Base-by-base conservation (phyloP, 164 flowering plant genomes). In the Piper longum region DNA sequence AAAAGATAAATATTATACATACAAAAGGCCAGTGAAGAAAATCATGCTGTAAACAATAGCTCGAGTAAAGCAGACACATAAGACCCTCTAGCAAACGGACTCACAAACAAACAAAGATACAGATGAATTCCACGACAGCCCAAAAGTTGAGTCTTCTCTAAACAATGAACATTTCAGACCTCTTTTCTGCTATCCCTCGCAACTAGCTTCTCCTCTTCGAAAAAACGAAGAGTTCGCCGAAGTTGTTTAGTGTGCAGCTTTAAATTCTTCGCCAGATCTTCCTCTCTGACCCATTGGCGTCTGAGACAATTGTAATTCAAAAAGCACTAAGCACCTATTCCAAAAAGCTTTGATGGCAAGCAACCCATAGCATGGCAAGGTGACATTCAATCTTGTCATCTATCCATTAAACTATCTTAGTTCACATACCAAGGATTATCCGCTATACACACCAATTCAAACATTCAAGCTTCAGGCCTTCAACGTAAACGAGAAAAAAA, bases 271-370 rank as follows among this genome's bases (percentile, higher is more conserved):
- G 96, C 96, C 67, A 95, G 77, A 75, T 95, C 97, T 72, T 95
- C 97, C 78, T 95, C 97, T 73, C 92, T 83, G 45, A 88, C 95
- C 99, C 99, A 95, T 72, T 91, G 97, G 54, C 96, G 85, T 72
- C 97, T 93, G 71, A 40, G 44, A 75, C 36, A 4, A 63, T 3
- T 19, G 48, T 42, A 61, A 60, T 8, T n/a, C 17, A 61, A 64
- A 16, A 65, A 55, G 16, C 62, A 51, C 48, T 45, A 70, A 43
- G 14, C 26, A 48, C 3, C 7, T 9, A 2, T 9, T 5, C 52
- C 36, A 26, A 26, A 26, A 26, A 26, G 36, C 36, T 26, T 26
- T 26, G 36, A 26, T 26, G 36, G 2, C 36, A 26, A 26, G 36
- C 36, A 26, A 26, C 36, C 36, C 36, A 26, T 26, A 26, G 36